Percentiles rank a stretch among this genome's conserved stretches.
Conservation (phyloP, 805 yeast species). For the Monosporozyma solicola region DNA sequence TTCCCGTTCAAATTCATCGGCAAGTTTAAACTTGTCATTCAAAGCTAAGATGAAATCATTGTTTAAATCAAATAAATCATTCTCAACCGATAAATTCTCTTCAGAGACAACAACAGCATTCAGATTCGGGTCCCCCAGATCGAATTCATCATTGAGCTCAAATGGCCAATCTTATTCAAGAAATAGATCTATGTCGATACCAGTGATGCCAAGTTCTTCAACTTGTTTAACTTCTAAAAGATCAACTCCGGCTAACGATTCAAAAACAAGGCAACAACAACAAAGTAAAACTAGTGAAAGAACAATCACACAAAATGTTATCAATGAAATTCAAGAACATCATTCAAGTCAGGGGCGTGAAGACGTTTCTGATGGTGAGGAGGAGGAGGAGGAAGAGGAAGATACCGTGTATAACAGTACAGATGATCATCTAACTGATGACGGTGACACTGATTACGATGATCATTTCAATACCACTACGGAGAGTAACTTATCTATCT, state of each 20-base stretch:
- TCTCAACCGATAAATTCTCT: not conserved
- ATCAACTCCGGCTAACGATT: not conserved
- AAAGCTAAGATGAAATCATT: not conserved
- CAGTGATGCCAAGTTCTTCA: not conserved
- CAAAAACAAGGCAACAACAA: not conserved
- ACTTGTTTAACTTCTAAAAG: not conserved
- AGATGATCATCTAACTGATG: constrained; percentile 11
- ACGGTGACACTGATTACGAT: constrained; percentile 8
- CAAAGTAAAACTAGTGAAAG: not conserved
- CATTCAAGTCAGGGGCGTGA: constrained; percentile 9
- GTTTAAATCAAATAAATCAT: not conserved
- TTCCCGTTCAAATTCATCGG: not conserved
- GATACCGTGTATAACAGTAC: constrained; percentile 9
- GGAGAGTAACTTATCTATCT: constrained; percentile 12
- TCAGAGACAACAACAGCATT: too few species aligned
- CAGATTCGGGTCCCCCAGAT: not conserved
- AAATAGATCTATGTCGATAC: constrained; percentile 1
- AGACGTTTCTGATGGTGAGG: constrained; percentile 2
- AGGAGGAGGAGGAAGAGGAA: constrained; percentile 1
- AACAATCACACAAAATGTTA: not conserved
- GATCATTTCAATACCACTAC: not conserved
- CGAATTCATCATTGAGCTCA: not conserved
- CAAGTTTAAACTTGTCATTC: not conserved
- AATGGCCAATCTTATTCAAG: not conserved
- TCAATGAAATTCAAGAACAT: constrained; percentile 33